Percentiles rank a stretch among this genome's conserved stretches.
Conservation (phyloP, 768 basidiomycete species). For the Naematelia aurantialba region DNA sequence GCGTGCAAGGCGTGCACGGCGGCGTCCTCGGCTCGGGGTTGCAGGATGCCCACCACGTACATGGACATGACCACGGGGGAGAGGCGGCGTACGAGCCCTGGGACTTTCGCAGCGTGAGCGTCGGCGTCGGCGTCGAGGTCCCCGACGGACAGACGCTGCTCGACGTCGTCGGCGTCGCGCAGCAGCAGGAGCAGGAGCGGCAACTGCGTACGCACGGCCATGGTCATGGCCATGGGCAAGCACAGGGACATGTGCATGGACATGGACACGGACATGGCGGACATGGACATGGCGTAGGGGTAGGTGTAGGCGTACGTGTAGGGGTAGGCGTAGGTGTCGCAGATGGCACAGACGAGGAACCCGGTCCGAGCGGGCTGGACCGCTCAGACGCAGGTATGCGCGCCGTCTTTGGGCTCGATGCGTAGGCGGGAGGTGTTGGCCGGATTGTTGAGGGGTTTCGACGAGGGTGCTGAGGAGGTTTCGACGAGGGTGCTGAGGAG, state of each 20-base stretch:
- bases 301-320: not conserved
- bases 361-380: conserved; percentile 6
- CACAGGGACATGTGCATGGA: not conserved
- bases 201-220: no score
- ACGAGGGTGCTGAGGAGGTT: no score
- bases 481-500: no score
- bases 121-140: not conserved
- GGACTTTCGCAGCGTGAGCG: no score
- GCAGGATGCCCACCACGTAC: no score
- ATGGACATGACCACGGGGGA: not conserved
- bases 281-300: not conserved
- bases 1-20: no score
- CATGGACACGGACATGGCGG: not conserved
- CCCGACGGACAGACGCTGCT: conserved; percentile 23
- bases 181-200: not conserved
- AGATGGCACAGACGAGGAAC: conserved; percentile 8
- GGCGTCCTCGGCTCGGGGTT: no score
- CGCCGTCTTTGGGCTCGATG: conserved; percentile 9
- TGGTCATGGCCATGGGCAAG: not conserved
- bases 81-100: not conserved
- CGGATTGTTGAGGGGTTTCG: no score
- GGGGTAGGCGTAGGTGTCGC: not conserved
- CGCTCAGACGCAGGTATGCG: conserved; percentile 9
- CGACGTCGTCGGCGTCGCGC: conserved; percentile 16
- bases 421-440: not conserved